Evolutionary conservation across 768 basidiomycete species (phyloP), one percentile per base, ranked within the genome.

Genomic region (Pseudohyphozyma bogoriensis): DNA sequence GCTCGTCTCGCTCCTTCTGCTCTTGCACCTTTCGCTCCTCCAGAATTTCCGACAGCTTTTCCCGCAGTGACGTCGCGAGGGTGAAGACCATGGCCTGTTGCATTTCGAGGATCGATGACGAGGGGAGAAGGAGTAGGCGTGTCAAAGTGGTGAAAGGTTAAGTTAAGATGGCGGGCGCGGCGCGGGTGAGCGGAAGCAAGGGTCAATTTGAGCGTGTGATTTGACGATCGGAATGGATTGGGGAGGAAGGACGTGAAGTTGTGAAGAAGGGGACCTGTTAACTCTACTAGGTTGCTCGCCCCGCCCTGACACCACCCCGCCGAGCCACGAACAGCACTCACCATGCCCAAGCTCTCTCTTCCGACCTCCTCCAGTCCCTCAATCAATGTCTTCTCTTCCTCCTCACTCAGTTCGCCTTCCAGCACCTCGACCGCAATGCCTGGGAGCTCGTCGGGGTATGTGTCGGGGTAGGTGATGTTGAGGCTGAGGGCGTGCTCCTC

Each of bases 71-170:
- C 0, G 87, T 85, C 15, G 90, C 84, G 22, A 99, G 78, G 0
- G 93, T 90, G 72, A 95, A 99, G 22, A 91, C 92, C 91, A 97
- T 96, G 3, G 95, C 91, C 85, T 65, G 51, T 22, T 92, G 92
- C 45, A 73, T 73, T 31, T 72, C 37, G 15, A 24, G 16, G 33
- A 18, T 51, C n/a, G 11, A 36, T 12, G 50, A 12, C 8, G 20
- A 8, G 3, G n/a, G 20, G 13, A 33, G 32, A 33, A 10, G 10
- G 8, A 33, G 22, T 20, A 22, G 20, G 42, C 8, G 3, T 7
- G 42, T 9, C 22, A 44, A 24, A 42, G 22, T 44, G 42, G 10
- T 20, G 1, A 16, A 1, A 16, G 12, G 5, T 6, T 10, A 11
- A 0, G 15, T 5, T 24, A 15, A 39, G 26, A 26, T 51, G 28